These are phyloP conservation scores for Phytophthora macrochlamydospora DNA, from an alignment of 352 stramenopile species.

Conservation along the genomic window DNA sequence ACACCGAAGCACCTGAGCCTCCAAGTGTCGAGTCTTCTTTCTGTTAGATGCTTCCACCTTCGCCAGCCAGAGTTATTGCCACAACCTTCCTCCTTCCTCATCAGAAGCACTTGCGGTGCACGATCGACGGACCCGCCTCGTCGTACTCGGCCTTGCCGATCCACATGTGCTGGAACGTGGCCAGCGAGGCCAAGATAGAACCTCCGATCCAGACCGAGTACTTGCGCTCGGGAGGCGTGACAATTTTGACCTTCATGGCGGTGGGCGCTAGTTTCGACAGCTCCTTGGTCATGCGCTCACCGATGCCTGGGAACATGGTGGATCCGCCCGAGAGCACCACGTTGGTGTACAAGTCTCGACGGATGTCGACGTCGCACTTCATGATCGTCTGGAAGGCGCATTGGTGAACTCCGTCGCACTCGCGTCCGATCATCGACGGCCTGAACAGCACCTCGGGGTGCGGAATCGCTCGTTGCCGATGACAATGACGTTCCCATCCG, in stretches of 20 bases:
- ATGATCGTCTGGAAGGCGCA: constrained; percentile 81
- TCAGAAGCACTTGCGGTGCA: constrained; percentile 97
- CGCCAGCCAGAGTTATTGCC: background rate
- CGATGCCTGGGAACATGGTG: constrained; percentile 96
- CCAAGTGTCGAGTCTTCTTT: constrained; percentile 25
- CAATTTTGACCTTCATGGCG: constrained; percentile 97
- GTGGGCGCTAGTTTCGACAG: constrained; percentile 87
- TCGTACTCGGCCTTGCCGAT: constrained; percentile 98
- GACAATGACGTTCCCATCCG: constrained; percentile 98
- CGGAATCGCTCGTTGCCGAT: constrained; percentile 97
- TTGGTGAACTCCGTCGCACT: constrained; percentile 86
- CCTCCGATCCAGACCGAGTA: constrained; percentile 98
- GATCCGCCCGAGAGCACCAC: constrained; percentile 96
- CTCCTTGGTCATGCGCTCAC: constrained; percentile 94
- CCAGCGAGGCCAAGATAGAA: constrained; percentile 96
- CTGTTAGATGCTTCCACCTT: background rate
- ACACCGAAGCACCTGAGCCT: constrained; percentile 24
- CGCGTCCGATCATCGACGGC: constrained; percentile 92
- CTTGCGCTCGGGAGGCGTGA: constrained; percentile 92
- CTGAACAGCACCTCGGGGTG: constrained; percentile 97
- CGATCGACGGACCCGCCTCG: constrained; percentile 95
- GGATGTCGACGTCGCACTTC: constrained; percentile 93
- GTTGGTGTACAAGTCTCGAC: constrained; percentile 95
- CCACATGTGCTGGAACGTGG: constrained; percentile 99
- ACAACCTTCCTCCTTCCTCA: background rate